These are phyloP conservation scores for Closterium sp. DNA, from an alignment of 139 green algal species.

Conservation along the genomic window DNA sequence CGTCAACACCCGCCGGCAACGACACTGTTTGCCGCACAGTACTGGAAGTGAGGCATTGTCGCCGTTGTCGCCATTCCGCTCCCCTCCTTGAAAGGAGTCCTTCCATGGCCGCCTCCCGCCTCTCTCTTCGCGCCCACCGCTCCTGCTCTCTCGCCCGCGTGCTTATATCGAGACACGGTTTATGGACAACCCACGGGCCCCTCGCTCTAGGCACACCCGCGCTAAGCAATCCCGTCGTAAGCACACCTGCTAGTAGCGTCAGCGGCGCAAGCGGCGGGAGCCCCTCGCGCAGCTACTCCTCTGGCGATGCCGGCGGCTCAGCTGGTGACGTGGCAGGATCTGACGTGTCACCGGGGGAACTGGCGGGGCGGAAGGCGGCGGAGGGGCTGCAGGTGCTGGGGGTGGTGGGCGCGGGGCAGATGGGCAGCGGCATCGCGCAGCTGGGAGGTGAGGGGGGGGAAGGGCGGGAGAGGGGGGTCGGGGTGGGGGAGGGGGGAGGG, in stretches of 20 bases:
- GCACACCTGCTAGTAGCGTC: no score
- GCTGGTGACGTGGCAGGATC: neutral
- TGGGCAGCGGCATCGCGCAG: constrained; percentile 74
- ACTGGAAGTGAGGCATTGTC: no score
- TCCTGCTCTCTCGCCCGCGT: neutral
- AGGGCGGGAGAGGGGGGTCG: no score
- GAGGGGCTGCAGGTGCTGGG: constrained; percentile 46
- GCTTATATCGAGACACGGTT: neutral
- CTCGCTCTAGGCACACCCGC: neutral
- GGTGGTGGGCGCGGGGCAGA: constrained; percentile 73
- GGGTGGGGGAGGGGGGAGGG: no score
- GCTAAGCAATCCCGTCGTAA: neutral
- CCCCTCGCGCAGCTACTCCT: neutral
- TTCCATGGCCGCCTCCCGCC: neutral
- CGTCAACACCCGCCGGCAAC: no score
- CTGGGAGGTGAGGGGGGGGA: constrained; percentile 47
- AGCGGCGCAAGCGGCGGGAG: neutral
- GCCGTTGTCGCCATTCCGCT: no score
- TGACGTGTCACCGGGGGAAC: neutral
- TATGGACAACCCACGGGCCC: neutral
- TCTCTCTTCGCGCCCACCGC: neutral
- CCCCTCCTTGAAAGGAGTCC: no score
- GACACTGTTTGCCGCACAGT: no score
- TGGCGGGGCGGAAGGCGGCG: constrained; percentile 5
- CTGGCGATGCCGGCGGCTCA: neutral